These are phyloP conservation scores for Candolleomyces aberdarensis DNA, from an alignment of 768 basidiomycete genomes.

Conservation along the genomic window DNA sequence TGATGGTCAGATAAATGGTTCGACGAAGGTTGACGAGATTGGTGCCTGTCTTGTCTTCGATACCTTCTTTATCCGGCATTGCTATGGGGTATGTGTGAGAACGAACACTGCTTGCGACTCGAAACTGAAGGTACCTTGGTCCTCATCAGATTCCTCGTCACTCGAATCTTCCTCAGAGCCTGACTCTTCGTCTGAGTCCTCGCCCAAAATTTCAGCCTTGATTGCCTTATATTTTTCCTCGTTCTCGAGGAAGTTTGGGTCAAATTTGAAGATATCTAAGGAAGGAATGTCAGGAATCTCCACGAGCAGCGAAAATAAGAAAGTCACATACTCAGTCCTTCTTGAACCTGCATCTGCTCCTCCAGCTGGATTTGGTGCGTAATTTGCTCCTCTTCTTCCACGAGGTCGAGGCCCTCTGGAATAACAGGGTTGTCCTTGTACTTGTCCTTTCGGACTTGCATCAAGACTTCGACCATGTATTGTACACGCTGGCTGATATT, in stretches of 20 bases:
- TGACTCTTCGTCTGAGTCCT: constrained; percentile 74
- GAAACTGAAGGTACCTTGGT: constrained; percentile 44
- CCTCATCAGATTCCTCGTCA: constrained; percentile 59
- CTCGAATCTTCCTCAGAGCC: constrained; percentile 44
- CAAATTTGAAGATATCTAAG: constrained; percentile 92
- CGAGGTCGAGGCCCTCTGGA: constrained; percentile 91
- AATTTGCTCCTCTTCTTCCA: constrained; percentile 97
- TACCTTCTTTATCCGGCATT: constrained; percentile 80
- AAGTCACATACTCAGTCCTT: constrained; percentile 79
- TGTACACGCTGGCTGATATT: constrained; percentile 94
- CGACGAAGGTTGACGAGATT: constrained; percentile 94
- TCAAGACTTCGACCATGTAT: constrained; percentile 99
- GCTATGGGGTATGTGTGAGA: constrained; percentile 31
- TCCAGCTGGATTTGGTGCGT: constrained; percentile 92
- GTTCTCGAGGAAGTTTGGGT: constrained; percentile 83
- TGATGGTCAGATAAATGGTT: constrained; percentile 95
- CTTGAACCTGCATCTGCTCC: constrained; percentile 91
- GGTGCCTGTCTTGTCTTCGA: constrained; percentile 92
- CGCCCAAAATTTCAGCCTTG: constrained; percentile 91
- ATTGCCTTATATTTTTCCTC: constrained; percentile 93
- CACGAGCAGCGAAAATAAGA: not conserved
- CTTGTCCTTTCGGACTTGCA: constrained; percentile 98
- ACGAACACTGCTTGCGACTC: not conserved
- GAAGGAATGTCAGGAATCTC: constrained; percentile 6
- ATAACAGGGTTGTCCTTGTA: constrained; percentile 98